A percentile compares a stretch with the other conserved stretches of the same genome.
phyloP scores from a whole-genome alignment of 768 basidiomycete species.

The Kwoniella shandongensis region DNA sequence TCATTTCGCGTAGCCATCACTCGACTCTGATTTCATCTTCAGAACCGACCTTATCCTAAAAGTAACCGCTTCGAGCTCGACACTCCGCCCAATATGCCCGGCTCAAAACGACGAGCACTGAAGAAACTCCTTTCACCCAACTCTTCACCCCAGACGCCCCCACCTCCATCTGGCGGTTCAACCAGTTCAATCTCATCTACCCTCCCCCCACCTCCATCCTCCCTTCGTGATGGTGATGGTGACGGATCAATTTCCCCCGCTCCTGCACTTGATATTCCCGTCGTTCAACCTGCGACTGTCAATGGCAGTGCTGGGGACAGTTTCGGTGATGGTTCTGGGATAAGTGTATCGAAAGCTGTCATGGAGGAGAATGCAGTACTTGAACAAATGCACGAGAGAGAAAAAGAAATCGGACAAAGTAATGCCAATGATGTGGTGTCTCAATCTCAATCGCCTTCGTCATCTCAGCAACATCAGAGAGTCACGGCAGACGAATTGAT shows the following conservation, averaged over 20 bases:
- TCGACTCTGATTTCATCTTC: too few relatives aligned
- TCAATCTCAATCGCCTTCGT: background rate
- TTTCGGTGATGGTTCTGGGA: background rate
- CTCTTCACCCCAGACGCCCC: slow-evolving; percentile 1
- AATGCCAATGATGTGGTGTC: too few relatives aligned
- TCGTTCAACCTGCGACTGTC: background rate
- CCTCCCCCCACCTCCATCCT: slow-evolving; percentile 5
- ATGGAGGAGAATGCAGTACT: slow-evolving; percentile 18
- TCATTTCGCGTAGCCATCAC: too few relatives aligned
- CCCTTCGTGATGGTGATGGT: too few relatives aligned
- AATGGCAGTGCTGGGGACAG: background rate
- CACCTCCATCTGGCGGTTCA: too few relatives aligned
- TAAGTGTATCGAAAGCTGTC: slow-evolving; percentile 5
- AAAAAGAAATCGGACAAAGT: slow-evolving; percentile 24
- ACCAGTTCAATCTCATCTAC: slow-evolving; percentile 2
- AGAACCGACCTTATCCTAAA: background rate
- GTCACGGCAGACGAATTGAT: too few relatives aligned
- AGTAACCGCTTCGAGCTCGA: background rate
- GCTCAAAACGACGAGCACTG: slow-evolving; percentile 49
- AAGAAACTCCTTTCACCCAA: slow-evolving; percentile 50
- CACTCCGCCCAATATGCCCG: slow-evolving; percentile 38
- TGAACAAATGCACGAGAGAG: slow-evolving; percentile 24
- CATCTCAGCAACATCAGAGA: background rate
- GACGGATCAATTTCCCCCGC: slow-evolving; percentile 4
- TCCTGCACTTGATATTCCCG: background rate